Evolutionary conservation across 2,329 filamentous ascomycete species (phyloP).

Genomic region (Colletotrichum sp.): DNA sequence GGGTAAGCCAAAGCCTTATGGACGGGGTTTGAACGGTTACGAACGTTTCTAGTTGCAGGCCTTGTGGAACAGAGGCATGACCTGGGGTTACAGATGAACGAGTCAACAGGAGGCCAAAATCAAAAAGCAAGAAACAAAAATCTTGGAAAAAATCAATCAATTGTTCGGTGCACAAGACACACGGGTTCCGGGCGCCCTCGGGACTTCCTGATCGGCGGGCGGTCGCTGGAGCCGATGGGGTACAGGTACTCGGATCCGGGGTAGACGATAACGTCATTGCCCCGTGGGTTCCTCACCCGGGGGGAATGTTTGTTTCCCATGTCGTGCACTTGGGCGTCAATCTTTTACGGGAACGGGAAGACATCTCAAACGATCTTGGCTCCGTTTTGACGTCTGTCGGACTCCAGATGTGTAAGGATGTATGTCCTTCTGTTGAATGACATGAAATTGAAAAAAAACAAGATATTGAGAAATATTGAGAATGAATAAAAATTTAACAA

Average conservation of each 20-base stretch:
- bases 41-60: neutral
- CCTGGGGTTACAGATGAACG: neutral
- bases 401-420: neutral
- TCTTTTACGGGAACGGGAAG: slow-evolving; percentile 7
- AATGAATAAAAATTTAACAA: neutral
- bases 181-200: neutral
- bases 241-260: slow-evolving; percentile 14
- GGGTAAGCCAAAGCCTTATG: neutral
- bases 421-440: neutral
- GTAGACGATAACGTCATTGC: slow-evolving; percentile 17
- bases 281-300: neutral
- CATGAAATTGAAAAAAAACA: neutral
- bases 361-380: neutral
- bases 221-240: neutral
- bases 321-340: neutral
- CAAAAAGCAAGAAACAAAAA: neutral
- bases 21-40: neutral
- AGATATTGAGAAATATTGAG: neutral
- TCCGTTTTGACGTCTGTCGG: slow-evolving; percentile 16
- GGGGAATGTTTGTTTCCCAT: neutral
- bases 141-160: neutral
- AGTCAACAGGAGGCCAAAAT: neutral
- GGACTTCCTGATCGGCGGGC: neutral
- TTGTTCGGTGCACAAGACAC: neutral
- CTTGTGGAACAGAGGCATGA: neutral